phyloP scores from a whole-genome alignment of 345 rosid species.

The Acer campestre region DNA sequence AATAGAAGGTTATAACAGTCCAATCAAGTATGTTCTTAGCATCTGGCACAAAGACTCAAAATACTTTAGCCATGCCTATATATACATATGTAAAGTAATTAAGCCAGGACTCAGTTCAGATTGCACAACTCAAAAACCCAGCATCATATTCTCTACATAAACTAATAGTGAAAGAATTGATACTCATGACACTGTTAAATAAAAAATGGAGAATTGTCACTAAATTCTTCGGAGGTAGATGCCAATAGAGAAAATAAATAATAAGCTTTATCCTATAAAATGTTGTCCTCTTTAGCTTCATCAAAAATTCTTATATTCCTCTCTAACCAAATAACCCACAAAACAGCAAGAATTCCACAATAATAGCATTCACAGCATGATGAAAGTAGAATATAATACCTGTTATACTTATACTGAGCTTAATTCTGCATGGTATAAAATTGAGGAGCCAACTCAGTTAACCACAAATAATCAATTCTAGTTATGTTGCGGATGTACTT shows the following conservation, averaged over 20 bases:
- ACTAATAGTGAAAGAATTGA: neutral
- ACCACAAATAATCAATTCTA: constrained; percentile 78
- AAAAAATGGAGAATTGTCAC: too few relatives aligned
- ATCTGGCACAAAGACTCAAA: neutral
- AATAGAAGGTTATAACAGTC: neutral
- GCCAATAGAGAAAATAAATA: too few relatives aligned
- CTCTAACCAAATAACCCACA: too few relatives aligned
- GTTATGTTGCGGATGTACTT: constrained; percentile 80
- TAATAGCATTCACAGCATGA: neutral
- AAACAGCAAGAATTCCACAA: too few relatives aligned
- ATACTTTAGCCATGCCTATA: neutral
- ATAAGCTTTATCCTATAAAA: too few relatives aligned
- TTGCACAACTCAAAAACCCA: neutral
- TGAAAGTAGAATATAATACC: constrained; percentile 15
- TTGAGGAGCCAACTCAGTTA: constrained; percentile 88
- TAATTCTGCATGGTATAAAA: constrained; percentile 57
- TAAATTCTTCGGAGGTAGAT: too few relatives aligned
- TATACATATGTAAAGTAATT: too few relatives aligned
- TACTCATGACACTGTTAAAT: neutral
- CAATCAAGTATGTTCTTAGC: neutral
- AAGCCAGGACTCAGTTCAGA: neutral
- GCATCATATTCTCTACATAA: neutral
- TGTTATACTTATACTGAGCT: constrained; percentile 18
- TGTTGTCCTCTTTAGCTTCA: too few relatives aligned
- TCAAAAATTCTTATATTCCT: too few relatives aligned